A percentile compares a stretch with the other conserved stretches of the same genome.
These are phyloP conservation scores for Vanrija sp. DNA, from an alignment of 1,284 basidiomycete species.

Conservation along the genomic window DNA sequence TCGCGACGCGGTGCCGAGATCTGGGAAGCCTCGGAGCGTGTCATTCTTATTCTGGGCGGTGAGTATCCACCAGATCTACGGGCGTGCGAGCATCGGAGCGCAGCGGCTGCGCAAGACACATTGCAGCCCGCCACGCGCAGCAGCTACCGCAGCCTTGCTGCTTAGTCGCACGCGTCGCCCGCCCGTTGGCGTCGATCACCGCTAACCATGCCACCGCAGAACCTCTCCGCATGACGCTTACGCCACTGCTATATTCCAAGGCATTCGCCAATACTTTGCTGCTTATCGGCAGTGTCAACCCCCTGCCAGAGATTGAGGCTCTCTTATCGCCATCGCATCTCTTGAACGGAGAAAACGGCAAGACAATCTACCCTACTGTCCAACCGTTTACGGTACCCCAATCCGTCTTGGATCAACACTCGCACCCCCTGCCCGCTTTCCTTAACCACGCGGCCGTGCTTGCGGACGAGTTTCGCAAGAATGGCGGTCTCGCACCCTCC, in stretches of 20 bases:
- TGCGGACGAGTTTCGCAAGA: slow-evolving; percentile 23
- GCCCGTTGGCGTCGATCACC: background rate
- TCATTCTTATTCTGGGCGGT: slow-evolving; percentile 37
- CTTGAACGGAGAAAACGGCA: slow-evolving; percentile 7
- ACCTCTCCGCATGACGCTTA: slow-evolving; percentile 23
- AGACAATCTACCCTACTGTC: slow-evolving; percentile 32
- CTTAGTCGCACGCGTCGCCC: background rate
- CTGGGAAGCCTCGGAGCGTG: slow-evolving; percentile 26
- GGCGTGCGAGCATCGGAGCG: too few species aligned
- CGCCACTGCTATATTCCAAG: slow-evolving; percentile 34
- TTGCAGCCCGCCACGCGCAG: background rate
- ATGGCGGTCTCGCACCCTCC: background rate
- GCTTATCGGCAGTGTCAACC: slow-evolving; percentile 27
- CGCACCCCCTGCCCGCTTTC: slow-evolving; percentile 23
- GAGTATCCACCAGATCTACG: slow-evolving; percentile 5
- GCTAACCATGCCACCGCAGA: slow-evolving; percentile 14
- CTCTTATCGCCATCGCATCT: slow-evolving; percentile 34
- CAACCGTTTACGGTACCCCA: slow-evolving; percentile 22
- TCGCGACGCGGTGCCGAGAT: slow-evolving; percentile 21
- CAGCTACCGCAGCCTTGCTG: background rate
- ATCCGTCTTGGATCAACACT: background rate
- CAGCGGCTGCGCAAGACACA: too few species aligned
- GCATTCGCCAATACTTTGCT: slow-evolving; percentile 32
- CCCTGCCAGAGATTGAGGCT: slow-evolving; percentile 31
- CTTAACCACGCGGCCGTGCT: slow-evolving; percentile 25